Percentiles rank a stretch among this genome's conserved stretches.
phyloP scores from a whole-genome alignment of 2,329 filamentous ascomycete genomes.

The Pseudogymnoascus sp. region DNA sequence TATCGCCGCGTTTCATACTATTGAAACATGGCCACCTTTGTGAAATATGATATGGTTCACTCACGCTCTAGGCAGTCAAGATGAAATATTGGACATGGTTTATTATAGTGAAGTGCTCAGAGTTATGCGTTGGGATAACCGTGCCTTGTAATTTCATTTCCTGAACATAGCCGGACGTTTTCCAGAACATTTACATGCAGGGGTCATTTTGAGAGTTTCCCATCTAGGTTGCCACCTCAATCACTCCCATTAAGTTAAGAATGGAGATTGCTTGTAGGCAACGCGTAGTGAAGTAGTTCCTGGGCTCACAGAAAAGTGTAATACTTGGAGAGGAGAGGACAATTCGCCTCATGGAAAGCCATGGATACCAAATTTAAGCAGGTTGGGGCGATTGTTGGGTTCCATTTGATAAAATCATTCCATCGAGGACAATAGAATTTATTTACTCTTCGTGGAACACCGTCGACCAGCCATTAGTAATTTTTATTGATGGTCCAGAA shows the following conservation, averaged over 20 bases:
- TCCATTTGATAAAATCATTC: not conserved
- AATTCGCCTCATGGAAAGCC: not conserved
- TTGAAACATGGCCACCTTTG: not conserved
- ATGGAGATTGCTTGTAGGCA: not conserved
- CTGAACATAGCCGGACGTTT: not conserved
- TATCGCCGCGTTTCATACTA: not conserved
- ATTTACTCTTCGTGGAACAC: not conserved
- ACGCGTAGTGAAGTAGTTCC: not conserved
- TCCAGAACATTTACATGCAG: constrained; percentile 3
- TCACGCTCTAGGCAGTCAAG: not conserved
- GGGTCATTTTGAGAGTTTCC: not conserved
- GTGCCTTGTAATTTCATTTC: not conserved
- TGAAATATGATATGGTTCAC: not conserved
- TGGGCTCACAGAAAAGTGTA: not conserved
- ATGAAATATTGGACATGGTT: not conserved
- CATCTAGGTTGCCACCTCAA: not conserved
- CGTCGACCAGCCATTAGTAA: not conserved
- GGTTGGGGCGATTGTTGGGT: not conserved
- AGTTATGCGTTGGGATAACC: not conserved
- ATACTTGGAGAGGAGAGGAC: too few relatives aligned
- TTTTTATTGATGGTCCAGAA: not conserved
- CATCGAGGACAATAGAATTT: not conserved
- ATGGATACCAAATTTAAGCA: not conserved
- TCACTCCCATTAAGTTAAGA: not conserved
- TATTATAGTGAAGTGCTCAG: not conserved